These are phyloP conservation scores for Gnaphalium uliginosum DNA, from an alignment of 129 eudicot genomes.

Conservation along the genomic window DNA sequence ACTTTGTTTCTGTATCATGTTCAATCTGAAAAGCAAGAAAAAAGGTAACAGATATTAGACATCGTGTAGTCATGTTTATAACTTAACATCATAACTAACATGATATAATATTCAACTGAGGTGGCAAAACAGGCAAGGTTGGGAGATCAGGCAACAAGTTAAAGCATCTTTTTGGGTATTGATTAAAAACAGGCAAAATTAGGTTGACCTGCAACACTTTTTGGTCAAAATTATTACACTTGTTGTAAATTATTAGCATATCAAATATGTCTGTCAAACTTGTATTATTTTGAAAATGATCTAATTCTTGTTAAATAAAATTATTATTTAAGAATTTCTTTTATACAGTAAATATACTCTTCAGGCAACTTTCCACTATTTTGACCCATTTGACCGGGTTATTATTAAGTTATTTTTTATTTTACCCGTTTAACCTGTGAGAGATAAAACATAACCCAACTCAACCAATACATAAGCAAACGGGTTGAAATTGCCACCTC, in stretches of 20 bases:
- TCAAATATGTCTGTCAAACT: background rate
- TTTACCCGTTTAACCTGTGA: too few species aligned
- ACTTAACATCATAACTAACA: background rate
- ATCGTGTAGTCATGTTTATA: background rate
- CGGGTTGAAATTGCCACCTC: background rate
- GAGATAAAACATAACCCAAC: background rate
- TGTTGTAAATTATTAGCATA: background rate
- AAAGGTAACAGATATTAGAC: conserved; percentile 3
- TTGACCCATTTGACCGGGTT: too few species aligned
- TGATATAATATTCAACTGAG: background rate
- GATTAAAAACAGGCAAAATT: background rate
- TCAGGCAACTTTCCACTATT: too few species aligned
- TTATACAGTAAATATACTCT: too few species aligned
- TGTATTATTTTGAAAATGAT: background rate
- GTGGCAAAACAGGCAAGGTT: background rate
- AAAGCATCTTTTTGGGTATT: background rate
- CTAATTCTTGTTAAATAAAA: background rate
- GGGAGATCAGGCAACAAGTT: background rate
- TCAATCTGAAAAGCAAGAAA: conserved; percentile 35
- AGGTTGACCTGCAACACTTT: background rate
- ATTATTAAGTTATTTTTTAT: too few species aligned
- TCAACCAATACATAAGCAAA: background rate
- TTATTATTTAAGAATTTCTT: too few species aligned
- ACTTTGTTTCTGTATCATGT: conserved; percentile 30
- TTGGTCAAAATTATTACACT: background rate